Evolutionary conservation across 495 filamentous ascomycete species (phyloP).

Genomic region (Jackrogersella minutella): DNA sequence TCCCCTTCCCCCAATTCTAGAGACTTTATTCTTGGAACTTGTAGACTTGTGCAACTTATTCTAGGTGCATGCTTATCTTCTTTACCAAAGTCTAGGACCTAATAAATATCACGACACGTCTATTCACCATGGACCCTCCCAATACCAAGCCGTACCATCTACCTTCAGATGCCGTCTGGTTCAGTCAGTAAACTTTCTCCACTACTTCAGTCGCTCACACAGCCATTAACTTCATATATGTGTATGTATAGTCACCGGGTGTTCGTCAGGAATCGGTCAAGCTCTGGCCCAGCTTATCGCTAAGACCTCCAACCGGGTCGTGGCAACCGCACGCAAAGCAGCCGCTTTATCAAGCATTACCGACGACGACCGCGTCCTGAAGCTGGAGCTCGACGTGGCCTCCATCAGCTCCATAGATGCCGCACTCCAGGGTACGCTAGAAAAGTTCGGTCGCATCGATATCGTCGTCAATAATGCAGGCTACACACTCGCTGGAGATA

Average conservation of each 20-base stretch:
- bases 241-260: slow-evolving; percentile 55
- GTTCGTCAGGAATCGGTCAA: slow-evolving; percentile 59
- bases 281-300: slow-evolving; percentile 51
- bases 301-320: slow-evolving; percentile 53
- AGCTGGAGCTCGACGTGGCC: slow-evolving; percentile 57
- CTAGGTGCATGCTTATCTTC: no score
- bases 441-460: slow-evolving; percentile 58
- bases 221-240: neutral
- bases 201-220: neutral
- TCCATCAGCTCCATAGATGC: slow-evolving; percentile 49
- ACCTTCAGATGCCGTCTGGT: slow-evolving; percentile 59
- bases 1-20: no score
- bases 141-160: slow-evolving; percentile 55
- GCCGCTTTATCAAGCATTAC: slow-evolving; percentile 51
- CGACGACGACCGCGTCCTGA: slow-evolving; percentile 48
- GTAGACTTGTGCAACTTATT: no score
- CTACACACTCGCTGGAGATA: slow-evolving; percentile 55
- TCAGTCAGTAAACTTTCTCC: slow-evolving; percentile 48
- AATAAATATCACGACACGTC: neutral
- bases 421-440: slow-evolving; percentile 49
- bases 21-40: no score
- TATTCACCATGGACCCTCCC: slow-evolving; percentile 38
- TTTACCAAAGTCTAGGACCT: neutral
- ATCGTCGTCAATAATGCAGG: slow-evolving; percentile 67
- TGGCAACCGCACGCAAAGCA: slow-evolving; percentile 58